Evolutionary conservation across 179 eudicot species (phyloP).

Genomic region (Carnegiea gigantea): DNA sequence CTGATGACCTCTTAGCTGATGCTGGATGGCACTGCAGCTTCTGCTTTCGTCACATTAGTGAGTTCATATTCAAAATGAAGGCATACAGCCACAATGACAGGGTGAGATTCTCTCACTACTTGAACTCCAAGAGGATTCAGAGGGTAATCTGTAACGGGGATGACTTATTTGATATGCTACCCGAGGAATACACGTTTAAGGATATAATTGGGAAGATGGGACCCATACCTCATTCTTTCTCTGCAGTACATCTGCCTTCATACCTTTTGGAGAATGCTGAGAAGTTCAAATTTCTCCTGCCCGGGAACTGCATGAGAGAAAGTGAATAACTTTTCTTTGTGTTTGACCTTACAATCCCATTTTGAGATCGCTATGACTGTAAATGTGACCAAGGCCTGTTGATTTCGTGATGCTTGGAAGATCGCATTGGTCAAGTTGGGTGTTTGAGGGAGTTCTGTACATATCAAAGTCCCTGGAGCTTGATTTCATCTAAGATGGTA

Average conservation of each 20-base stretch:
- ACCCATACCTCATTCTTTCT: constrained; percentile 47
- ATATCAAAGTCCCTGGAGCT: constrained; percentile 33
- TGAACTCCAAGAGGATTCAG: constrained; percentile 49
- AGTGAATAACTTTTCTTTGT: constrained; percentile 27
- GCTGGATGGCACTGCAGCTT: constrained; percentile 57
- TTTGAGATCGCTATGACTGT: background rate
- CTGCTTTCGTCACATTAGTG: constrained; percentile 42
- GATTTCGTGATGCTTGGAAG: constrained; percentile 22
- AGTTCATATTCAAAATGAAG: constrained; percentile 53
- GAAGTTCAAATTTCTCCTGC: constrained; percentile 41
- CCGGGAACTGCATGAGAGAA: constrained; percentile 44
- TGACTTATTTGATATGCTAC: constrained; percentile 48
- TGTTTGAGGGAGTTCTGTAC: constrained; percentile 32
- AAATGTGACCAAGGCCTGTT: constrained; percentile 23
- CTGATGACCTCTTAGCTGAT: constrained; percentile 44
- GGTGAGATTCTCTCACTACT: constrained; percentile 42
- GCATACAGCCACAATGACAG: constrained; percentile 50
- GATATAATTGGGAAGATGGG: constrained; percentile 50
- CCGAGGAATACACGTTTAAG: constrained; percentile 50
- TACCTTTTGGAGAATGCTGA: constrained; percentile 46
- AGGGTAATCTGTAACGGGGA: constrained; percentile 49
- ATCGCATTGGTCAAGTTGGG: constrained; percentile 28
- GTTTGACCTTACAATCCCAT: background rate
- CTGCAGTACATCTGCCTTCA: constrained; percentile 50
- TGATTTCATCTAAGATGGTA: constrained; percentile 34